Evolutionary conservation across 2,329 filamentous ascomycete genomes (phyloP).

Genomic region (Parafenestella ontariensis): DNA sequence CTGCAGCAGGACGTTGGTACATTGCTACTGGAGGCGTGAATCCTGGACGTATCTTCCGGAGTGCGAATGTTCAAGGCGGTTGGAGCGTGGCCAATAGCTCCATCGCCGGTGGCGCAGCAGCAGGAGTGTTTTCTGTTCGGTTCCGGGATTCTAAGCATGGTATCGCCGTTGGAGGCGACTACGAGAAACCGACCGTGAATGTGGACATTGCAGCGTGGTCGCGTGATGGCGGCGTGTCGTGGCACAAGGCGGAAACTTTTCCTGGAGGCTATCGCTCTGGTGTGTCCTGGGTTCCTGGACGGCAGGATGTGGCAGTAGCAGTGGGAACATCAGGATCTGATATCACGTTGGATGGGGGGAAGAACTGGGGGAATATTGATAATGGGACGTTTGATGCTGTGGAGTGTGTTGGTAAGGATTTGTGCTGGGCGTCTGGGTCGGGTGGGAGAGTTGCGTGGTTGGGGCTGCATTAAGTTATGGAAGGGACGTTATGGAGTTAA

Average conservation of each 20-base stretch:
- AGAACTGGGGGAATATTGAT: conserved; percentile 28
- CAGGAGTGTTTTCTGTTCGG: conserved; percentile 38
- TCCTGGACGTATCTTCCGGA: conserved; percentile 33
- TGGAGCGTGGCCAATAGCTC: conserved; percentile 32
- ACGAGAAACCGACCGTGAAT: conserved; percentile 28
- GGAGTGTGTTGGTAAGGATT: conserved; percentile 22
- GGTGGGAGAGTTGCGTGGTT: conserved; percentile 29
- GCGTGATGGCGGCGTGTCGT: conserved; percentile 29
- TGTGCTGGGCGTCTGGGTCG: conserved; percentile 39
- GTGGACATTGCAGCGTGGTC: conserved; percentile 33
- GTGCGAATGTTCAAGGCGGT: conserved; percentile 10
- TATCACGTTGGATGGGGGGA: conserved; percentile 36
- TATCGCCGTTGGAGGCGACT: conserved; percentile 38
- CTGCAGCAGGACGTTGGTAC: conserved; percentile 36
- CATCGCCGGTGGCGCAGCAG: conserved; percentile 31
- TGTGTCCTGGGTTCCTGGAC: conserved; percentile 31
- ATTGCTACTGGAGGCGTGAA: conserved; percentile 35
- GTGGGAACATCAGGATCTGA: conserved; percentile 39
- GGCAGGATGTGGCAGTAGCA: conserved; percentile 22
- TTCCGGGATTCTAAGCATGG: conserved; percentile 34
- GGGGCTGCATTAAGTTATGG: background rate
- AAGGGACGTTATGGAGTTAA: background rate
- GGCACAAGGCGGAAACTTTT: conserved; percentile 28
- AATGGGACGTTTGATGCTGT: conserved; percentile 41
- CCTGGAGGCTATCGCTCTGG: conserved; percentile 37